phyloP scores from a whole-genome alignment of 495 filamentous ascomycete genomes.

The Podospora conica region DNA sequence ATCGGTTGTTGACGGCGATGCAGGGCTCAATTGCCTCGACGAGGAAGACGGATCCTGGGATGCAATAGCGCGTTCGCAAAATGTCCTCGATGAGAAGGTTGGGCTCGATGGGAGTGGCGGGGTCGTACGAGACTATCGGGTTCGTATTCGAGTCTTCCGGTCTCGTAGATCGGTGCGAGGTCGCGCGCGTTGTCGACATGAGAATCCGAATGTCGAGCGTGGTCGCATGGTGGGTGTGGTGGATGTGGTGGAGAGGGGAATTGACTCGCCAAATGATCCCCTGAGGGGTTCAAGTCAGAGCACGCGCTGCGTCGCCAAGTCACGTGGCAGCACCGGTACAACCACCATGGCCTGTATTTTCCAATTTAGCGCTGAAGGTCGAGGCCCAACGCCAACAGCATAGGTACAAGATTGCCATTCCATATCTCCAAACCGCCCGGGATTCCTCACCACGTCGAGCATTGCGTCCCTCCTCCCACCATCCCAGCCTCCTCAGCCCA shows the following conservation, averaged over 20 bases:
- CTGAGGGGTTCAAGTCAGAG: too few species aligned
- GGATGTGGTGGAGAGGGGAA: background rate
- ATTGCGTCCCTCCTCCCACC: background rate
- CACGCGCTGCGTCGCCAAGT: background rate
- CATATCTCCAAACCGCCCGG: too few species aligned
- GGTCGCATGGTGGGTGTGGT: background rate
- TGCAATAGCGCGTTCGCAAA: slow-evolving; percentile 32
- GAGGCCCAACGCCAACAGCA: too few species aligned
- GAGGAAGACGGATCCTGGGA: slow-evolving; percentile 38
- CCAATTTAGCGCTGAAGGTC: too few species aligned
- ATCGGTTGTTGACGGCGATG: slow-evolving; percentile 12
- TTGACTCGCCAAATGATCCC: too few species aligned
- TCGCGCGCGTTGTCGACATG: background rate
- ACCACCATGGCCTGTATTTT: too few species aligned
- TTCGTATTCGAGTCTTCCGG: background rate
- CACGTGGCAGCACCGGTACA: background rate
- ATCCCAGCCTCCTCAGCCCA: background rate
- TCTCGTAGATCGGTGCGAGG: background rate
- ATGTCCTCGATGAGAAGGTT: slow-evolving; percentile 47
- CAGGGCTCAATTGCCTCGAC: slow-evolving; percentile 36
- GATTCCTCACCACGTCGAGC: too few species aligned
- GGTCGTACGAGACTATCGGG: slow-evolving; percentile 14
- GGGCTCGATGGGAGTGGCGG: slow-evolving; percentile 34
- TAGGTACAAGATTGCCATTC: too few species aligned
- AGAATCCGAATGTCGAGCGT: background rate